A percentile compares a stretch with the other conserved stretches of the same genome.
Evolutionary conservation across 441 rosid species (phyloP).

Genomic region (Kokia cookei): DNA sequence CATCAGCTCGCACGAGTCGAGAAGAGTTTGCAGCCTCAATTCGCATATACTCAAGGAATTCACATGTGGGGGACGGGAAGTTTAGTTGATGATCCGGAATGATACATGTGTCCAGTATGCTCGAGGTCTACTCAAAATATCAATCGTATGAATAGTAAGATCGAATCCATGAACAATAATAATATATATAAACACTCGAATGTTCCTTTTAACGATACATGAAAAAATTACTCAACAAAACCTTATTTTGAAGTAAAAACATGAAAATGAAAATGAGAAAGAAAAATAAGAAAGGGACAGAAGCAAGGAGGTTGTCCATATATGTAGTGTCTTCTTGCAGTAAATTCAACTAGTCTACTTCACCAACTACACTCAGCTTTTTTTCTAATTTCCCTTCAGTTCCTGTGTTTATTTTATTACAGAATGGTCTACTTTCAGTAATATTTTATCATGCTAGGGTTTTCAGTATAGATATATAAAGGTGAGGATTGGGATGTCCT

Average conservation of each 20-base stretch:
- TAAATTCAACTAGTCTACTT: background rate
- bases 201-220: too few relatives aligned
- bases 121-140: too few relatives aligned
- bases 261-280: background rate
- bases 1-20: too few relatives aligned
- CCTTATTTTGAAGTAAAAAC: background rate
- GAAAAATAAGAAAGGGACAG: background rate
- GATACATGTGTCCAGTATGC: too few relatives aligned
- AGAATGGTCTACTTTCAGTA: conserved; percentile 1
- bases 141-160: too few relatives aligned
- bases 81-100: too few relatives aligned
- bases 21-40: too few relatives aligned
- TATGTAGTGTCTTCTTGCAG: conserved; percentile 3
- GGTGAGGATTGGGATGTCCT: background rate
- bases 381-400: background rate
- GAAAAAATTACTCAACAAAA: too few relatives aligned
- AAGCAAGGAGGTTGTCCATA: background rate
- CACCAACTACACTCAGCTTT: background rate
- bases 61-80: too few relatives aligned
- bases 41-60: too few relatives aligned
- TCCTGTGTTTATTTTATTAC: background rate
- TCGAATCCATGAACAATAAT: too few relatives aligned
- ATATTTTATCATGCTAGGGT: background rate
- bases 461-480: background rate
- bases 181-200: too few relatives aligned